Conservation (phyloP, 805 yeast species). For the Yamadazyma laniorum region DNA sequence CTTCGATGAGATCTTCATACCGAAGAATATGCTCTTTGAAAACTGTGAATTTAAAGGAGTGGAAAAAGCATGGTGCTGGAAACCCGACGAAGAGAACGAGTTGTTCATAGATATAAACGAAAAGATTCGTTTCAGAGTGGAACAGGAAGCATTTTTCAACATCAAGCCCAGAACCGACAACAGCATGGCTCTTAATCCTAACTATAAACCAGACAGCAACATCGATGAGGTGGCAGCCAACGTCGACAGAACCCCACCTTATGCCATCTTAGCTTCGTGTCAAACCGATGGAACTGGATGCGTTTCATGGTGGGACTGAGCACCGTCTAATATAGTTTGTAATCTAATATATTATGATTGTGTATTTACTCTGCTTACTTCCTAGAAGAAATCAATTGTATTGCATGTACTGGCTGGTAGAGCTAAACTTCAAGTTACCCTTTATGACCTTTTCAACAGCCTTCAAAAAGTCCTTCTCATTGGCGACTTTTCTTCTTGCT, state of each 20-base stretch:
- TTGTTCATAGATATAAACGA: conserved; percentile 88
- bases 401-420: conserved; percentile 98
- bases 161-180: conserved; percentile 75
- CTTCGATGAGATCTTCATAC: conserved; percentile 90
- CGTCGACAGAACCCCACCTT: conserved; percentile 63
- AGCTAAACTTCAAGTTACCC: conserved; percentile 96
- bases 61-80: conserved; percentile 98
- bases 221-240: conserved; percentile 27
- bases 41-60: conserved; percentile 60
- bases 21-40: conserved; percentile 79
- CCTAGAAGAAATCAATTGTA: conserved; percentile 55
- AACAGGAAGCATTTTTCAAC: conserved; percentile 81
- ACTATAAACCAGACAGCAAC: too few relatives aligned
- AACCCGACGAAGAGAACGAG: conserved; percentile 67
- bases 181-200: background rate
- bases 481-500: conserved; percentile 96
- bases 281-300: conserved; percentile 97
- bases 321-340: background rate
- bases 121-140: conserved; percentile 86
- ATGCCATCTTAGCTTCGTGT: conserved; percentile 83
- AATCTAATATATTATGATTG: background rate
- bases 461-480: conserved; percentile 95
- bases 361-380: background rate
- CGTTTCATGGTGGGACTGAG: conserved; percentile 90
- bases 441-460: conserved; percentile 98